phyloP scores from a whole-genome alignment of 495 filamentous ascomycete genomes.

The Glarea lozoyensis region DNA sequence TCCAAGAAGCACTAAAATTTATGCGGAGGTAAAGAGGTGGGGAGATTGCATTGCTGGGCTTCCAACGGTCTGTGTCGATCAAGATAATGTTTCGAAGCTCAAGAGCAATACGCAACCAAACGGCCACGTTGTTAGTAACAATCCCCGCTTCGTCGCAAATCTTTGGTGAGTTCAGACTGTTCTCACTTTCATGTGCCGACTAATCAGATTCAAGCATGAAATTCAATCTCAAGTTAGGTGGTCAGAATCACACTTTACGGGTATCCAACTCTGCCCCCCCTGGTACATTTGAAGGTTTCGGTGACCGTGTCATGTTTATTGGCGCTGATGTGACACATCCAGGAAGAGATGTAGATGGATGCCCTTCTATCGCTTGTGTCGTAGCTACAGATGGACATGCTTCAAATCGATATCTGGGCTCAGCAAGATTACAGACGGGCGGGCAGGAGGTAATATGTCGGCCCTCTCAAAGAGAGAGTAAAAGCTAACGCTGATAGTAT shows the following conservation, averaged over 20 bases:
- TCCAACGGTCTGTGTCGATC: conserved; percentile 46
- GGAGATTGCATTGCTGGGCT: conserved; percentile 55
- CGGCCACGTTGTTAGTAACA: no score
- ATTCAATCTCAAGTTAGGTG: conserved; percentile 76
- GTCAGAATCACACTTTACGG: conserved; percentile 49
- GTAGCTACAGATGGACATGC: background rate
- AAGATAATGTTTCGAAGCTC: background rate
- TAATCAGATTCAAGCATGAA: conserved; percentile 47
- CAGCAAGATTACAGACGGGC: background rate
- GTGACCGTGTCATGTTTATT: background rate
- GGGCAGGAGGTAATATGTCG: background rate
- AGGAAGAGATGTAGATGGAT: background rate
- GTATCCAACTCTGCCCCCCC: background rate
- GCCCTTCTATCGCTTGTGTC: conserved; percentile 1
- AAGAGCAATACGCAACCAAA: background rate
- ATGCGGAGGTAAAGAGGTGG: conserved; percentile 44
- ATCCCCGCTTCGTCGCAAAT: no score
- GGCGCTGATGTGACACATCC: conserved; percentile 76
- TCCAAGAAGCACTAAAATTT: background rate
- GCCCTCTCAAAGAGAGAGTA: background rate
- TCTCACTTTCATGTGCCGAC: background rate
- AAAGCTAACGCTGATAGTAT: background rate
- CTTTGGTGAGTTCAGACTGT: conserved; percentile 1
- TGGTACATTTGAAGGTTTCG: background rate
- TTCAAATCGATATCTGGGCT: background rate